Base-by-base conservation (phyloP, 495 filamentous ascomycete species). In the Trichoderma parareesei region DNA sequence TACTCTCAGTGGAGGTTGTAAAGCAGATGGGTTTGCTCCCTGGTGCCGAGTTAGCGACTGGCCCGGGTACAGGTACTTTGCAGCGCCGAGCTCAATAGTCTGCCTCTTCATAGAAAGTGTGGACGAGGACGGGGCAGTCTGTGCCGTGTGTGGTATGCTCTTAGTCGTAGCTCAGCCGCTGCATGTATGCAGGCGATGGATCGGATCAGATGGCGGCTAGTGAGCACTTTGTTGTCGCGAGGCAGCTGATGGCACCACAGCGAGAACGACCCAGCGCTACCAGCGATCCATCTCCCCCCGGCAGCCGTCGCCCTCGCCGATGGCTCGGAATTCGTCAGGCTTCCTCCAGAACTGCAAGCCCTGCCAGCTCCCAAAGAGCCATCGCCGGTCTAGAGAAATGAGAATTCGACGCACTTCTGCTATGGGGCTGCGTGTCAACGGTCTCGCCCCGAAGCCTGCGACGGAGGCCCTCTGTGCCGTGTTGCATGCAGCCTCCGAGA, bases 271-370 rank as follows among this genome's bases (percentile, higher is more conserved):
- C 40, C 40, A 11, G 11, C 40, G 40, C 40, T 41, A 41, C 40
- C 11, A 41, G 11, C 40, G 6, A 41, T 7, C 6, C 40, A 41
- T 7, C 11, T 27, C 53, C 53, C 53, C 53, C 53, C 27, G 53
- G 33, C 20, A 57, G 53, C 53, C 20, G 33, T 57, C 53, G 53
- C 53, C 53, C 20, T 57, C 53, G 53, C 53, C 53, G 33, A 57
- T 57, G 27, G 27, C 53, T 57, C 53, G 53, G 53, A 57, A 20
- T 18, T 49, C 16, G 16, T 20, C 7, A 48, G 11, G 44, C 8
- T 48, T 5, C 44, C n/a, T 7, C 13, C 10, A 48, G 40, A 41
- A 41, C 11, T 41, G 40, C 40, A 6, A 41, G 40, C 40, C 40
- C 40, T 7, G 40, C 40, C 6, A 6, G 40, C 27, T 27, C 27